These are phyloP conservation scores for Malassezia vespertilionis DNA, from an alignment of 1,284 basidiomycete species.

Conservation along the genomic window DNA sequence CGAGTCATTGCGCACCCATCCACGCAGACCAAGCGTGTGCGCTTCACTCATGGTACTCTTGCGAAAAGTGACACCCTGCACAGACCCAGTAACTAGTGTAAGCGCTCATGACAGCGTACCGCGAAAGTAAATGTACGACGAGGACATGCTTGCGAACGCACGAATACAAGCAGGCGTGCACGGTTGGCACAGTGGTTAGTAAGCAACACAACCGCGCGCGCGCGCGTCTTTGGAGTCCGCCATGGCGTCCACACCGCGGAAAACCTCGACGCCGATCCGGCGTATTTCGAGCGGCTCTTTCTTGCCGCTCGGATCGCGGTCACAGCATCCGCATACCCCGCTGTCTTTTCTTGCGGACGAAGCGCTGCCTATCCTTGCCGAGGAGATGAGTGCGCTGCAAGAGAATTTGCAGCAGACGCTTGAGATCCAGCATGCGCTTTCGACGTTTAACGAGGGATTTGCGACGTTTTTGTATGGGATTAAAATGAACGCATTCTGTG, in stretches of 20 bases:
- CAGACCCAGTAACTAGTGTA: conserved; percentile 10
- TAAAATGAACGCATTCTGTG: conserved; percentile 86
- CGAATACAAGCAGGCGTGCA: background rate
- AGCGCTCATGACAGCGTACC: conserved; percentile 4
- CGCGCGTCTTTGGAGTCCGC: background rate
- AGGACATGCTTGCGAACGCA: conserved; percentile 8
- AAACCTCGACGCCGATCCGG: conserved; percentile 61
- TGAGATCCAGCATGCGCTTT: conserved; percentile 63
- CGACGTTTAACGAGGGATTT: conserved; percentile 82
- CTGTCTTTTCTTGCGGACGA: conserved; percentile 69
- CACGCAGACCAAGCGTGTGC: conserved; percentile 11
- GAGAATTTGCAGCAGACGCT: conserved; percentile 64
- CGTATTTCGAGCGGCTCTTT: conserved; percentile 84
- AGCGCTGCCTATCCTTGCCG: conserved; percentile 69
- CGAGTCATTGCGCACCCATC: conserved; percentile 17
- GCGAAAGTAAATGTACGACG: conserved; percentile 16
- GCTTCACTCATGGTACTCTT: conserved; percentile 14
- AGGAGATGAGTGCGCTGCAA: conserved; percentile 71
- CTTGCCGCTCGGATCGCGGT: conserved; percentile 57
- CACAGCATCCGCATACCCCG: conserved; percentile 60
- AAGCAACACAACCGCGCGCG: conserved; percentile 7
- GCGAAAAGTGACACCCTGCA: conserved; percentile 17
- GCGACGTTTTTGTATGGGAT: conserved; percentile 80
- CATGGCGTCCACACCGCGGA: conserved; percentile 24
- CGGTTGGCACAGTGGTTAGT: background rate